Conservation (phyloP, 116 monocot genomes). For the Phalaenopsis hybrid region DNA sequence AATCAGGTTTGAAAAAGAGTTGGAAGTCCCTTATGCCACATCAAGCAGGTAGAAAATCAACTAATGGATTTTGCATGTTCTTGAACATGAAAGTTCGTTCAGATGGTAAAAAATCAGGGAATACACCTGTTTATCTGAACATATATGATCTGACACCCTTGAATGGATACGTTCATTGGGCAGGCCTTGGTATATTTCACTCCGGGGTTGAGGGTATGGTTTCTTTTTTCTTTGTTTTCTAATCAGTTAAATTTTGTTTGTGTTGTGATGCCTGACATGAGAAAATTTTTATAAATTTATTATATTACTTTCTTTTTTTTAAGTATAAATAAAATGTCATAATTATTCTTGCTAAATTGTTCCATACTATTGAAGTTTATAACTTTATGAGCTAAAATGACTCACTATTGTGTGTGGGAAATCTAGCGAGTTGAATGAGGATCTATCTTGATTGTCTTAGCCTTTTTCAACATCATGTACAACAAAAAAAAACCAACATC, state of each 20-base stretch:
- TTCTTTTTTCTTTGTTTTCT: neutral
- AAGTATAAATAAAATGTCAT: neutral
- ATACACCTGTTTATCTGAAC: conserved; percentile 18
- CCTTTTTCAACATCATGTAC: too few relatives aligned
- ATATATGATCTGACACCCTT: conserved; percentile 22
- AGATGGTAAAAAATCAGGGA: neutral
- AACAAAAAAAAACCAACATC: too few relatives aligned
- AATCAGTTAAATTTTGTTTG: neutral
- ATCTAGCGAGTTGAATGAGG: too few relatives aligned
- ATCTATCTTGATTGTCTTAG: too few relatives aligned
- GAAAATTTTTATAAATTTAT: neutral
- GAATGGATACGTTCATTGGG: conserved; percentile 23
- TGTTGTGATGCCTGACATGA: neutral
- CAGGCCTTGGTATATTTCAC: conserved; percentile 19
- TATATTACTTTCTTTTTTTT: neutral
- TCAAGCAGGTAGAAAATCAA: conserved; percentile 1
- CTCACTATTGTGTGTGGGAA: neutral
- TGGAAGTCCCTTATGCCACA: conserved; percentile 9
- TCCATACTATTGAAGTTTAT: neutral
- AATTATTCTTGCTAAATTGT: neutral
- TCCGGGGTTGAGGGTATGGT: conserved; percentile 17
- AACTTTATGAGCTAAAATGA: neutral
- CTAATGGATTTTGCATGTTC: conserved; percentile 9
- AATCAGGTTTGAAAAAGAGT: conserved; percentile 4
- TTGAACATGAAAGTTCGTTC: conserved; percentile 15